Conservation (phyloP, 345 rosid genomes). For the Durio zibethinus region DNA sequence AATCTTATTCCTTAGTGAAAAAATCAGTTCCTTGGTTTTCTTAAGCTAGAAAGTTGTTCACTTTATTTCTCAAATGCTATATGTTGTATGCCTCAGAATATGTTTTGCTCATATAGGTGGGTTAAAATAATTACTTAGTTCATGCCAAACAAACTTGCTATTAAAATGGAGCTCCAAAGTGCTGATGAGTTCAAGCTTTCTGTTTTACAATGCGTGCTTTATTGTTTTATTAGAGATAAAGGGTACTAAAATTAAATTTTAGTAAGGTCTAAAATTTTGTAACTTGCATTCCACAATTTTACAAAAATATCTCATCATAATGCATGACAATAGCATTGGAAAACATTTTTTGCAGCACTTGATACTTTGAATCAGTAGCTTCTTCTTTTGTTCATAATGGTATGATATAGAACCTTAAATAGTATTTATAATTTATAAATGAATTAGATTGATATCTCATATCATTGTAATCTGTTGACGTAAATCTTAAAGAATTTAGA, state of each 20-base stretch:
- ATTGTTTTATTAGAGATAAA: constrained; percentile 14
- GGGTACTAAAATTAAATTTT: background rate
- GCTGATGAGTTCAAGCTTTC: constrained; percentile 52
- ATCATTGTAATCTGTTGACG: too few species aligned
- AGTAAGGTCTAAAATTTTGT: background rate
- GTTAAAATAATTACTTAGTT: constrained; percentile 67
- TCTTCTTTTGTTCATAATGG: too few species aligned
- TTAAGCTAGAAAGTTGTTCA: background rate
- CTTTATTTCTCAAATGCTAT: background rate
- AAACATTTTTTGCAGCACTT: too few species aligned
- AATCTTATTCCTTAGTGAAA: too few species aligned
- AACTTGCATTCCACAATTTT: background rate
- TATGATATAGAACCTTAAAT: too few species aligned
- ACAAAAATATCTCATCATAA: too few species aligned
- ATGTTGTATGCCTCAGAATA: background rate
- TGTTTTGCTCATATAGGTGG: constrained; percentile 48
- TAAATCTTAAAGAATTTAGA: too few species aligned
- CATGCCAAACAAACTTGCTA: constrained; percentile 68
- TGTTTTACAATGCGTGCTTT: constrained; percentile 48
- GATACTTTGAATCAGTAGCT: too few species aligned
- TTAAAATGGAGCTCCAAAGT: constrained; percentile 48
- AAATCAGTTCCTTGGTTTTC: too few species aligned
- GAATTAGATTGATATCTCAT: too few species aligned
- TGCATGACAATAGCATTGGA: too few species aligned
- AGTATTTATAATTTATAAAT: too few species aligned